Conservation (phyloP, 2,329 filamentous ascomycete species). For the Apiospora malaysiana region DNA sequence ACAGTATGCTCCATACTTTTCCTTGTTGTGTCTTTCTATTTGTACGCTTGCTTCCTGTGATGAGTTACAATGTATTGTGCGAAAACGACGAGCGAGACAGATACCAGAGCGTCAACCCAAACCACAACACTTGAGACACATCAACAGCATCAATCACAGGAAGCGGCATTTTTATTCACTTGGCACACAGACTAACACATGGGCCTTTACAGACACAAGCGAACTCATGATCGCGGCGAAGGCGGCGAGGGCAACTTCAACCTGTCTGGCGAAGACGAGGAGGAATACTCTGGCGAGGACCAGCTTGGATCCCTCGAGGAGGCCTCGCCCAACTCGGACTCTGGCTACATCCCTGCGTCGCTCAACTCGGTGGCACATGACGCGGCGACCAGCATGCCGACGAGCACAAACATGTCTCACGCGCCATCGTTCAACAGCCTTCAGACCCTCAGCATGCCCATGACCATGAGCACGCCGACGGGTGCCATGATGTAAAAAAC, state of each 20-base stretch:
- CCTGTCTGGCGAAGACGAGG: constrained; percentile 82
- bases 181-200: constrained; percentile 42
- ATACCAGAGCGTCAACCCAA: constrained; percentile 36
- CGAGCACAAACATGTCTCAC: constrained; percentile 37
- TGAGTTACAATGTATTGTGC: constrained; percentile 49
- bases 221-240: constrained; percentile 70
- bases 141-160: constrained; percentile 29
- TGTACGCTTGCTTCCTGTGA: constrained; percentile 45
- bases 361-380: constrained; percentile 52
- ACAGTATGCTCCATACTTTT: constrained; percentile 71
- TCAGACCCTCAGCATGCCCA: constrained; percentile 68
- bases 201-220: constrained; percentile 76
- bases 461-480: constrained; percentile 63
- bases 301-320: constrained; percentile 82
- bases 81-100: constrained; percentile 37
- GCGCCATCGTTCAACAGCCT: constrained; percentile 59
- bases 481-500: constrained; percentile 43
- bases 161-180: background rate
- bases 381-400: constrained; percentile 34
- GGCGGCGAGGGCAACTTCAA: constrained; percentile 63
- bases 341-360: constrained; percentile 63
- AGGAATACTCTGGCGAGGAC: constrained; percentile 82
- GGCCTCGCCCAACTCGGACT: constrained; percentile 74
- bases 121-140: constrained; percentile 43
- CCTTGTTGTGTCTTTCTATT: constrained; percentile 43